Evolutionary conservation across 805 yeast species (phyloP).

Genomic region (Pichia cabralensis): DNA sequence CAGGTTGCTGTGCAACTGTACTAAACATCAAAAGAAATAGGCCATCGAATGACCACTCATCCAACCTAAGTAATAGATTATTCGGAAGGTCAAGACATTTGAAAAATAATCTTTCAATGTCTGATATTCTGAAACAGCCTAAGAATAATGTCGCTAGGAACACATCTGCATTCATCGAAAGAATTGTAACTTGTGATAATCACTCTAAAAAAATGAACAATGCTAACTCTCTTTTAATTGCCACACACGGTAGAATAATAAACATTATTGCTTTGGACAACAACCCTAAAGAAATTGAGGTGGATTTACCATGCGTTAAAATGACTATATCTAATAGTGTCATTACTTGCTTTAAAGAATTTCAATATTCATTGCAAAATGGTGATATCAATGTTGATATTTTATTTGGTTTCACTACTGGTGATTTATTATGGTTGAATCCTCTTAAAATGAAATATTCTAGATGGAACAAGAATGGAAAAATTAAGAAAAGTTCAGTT

Average conservation of each 20-base stretch:
- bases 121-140: conserved; percentile 19
- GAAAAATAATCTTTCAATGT: not conserved
- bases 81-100: conserved; percentile 4
- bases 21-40: conserved; percentile 13
- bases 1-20: conserved; percentile 36
- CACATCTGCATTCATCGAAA: conserved; percentile 28
- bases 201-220: conserved; percentile 21
- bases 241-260: conserved; percentile 40
- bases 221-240: conserved; percentile 27
- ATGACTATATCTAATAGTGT: conserved; percentile 30
- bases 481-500: conserved; percentile 32
- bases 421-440: conserved; percentile 58
- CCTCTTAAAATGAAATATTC: conserved; percentile 38
- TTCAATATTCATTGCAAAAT: conserved; percentile 16
- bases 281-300: conserved; percentile 31
- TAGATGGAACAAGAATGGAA: conserved; percentile 43
- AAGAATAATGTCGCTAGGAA: conserved; percentile 22
- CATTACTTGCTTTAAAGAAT: conserved; percentile 31
- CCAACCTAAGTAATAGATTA: not conserved
- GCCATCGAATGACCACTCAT: not conserved
- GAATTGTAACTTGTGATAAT: conserved; percentile 23
- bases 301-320: conserved; percentile 34
- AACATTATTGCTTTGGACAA: conserved; percentile 34
- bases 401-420: conserved; percentile 52
- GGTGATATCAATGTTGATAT: conserved; percentile 37